phyloP scores from a whole-genome alignment of 192 early-diverging fungal species.

The Coemansia sp. region DNA sequence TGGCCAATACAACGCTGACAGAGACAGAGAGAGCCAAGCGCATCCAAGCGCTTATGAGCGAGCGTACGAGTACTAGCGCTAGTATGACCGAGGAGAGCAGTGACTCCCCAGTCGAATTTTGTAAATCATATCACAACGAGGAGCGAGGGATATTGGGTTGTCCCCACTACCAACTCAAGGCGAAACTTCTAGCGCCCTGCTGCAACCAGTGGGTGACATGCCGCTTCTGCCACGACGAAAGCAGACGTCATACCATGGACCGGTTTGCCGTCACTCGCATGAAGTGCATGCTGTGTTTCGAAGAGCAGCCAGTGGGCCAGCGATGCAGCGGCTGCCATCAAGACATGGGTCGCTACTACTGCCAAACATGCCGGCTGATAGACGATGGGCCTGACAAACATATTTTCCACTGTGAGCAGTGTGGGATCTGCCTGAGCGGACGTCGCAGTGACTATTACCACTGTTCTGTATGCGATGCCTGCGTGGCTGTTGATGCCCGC shows the following conservation, averaged over 20 bases:
- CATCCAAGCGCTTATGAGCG: slow-evolving; percentile 9
- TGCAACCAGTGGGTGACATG: slow-evolving; percentile 75
- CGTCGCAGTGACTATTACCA: slow-evolving; percentile 85
- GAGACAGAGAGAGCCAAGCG: slow-evolving; percentile 5
- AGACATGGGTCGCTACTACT: slow-evolving; percentile 80
- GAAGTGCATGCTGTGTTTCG: slow-evolving; percentile 92
- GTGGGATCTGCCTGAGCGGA: slow-evolving; percentile 92
- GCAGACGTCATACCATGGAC: slow-evolving; percentile 66
- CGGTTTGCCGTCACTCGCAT: slow-evolving; percentile 73
- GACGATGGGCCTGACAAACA: slow-evolving; percentile 80
- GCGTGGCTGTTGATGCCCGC: slow-evolving; percentile 76
- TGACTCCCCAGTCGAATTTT: not conserved
- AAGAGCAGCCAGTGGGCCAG: slow-evolving; percentile 78
- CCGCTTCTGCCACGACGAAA: slow-evolving; percentile 79
- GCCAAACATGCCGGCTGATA: slow-evolving; percentile 88
- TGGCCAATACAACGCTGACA: not conserved
- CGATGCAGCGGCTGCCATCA: slow-evolving; percentile 67
- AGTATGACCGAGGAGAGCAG: too few species aligned
- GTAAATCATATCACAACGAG: slow-evolving; percentile 22
- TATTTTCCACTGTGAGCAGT: slow-evolving; percentile 93
- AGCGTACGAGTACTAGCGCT: not conserved
- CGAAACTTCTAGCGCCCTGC: slow-evolving; percentile 62
- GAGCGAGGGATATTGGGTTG: slow-evolving; percentile 32
- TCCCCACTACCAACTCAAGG: slow-evolving; percentile 50
- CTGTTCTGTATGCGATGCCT: slow-evolving; percentile 89